Base-by-base conservation (phyloP, 768 basidiomycete species). In the Gymnopilus dilepis region DNA sequence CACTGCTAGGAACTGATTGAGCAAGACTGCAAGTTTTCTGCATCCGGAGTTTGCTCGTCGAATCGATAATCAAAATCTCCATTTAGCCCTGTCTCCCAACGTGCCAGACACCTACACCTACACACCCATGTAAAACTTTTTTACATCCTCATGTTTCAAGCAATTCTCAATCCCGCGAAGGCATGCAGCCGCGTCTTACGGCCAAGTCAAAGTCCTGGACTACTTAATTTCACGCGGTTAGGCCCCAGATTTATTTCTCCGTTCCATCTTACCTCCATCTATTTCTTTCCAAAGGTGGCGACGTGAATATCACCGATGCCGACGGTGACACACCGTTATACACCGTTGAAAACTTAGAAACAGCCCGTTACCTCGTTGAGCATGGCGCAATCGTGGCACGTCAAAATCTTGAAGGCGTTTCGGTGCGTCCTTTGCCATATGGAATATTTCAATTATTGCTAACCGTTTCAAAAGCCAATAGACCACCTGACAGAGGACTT, bases 131-230 rank as follows among this genome's bases (percentile, higher is more conserved):
- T 87, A 70, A 43, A 56, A 19, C 50, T 51, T 71, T 37, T 60
- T 60, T 42, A 42, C 51, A 43, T 38, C 56, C 58, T 60, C 59
- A 64, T 56, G 52, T 60, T 64, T 61, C 55, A 52, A 59, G 38
- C 54, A 53, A 52, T 63, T 67, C 56, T 65, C 58, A 63, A 40
- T n/a, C 50, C 64, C 45, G 21, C 58, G 42, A 70, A 93, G 91
- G 88, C 95, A 97, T 75, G 95, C 95, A 17, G 95, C 95, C 13
- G 95, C 95, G 1, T 97, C 95, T 0, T 97, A 97, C 69, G 92
- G 87, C 17, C 95, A 95, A 30, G 72, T 91, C 8, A 76, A 89
- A 48, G 73, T 95, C 41, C 78, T 97, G 33, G 81, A 86, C 13
- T 97, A 94, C 76, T 86, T 97, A 59, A 78, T 95, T 59, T 84